Base-by-base conservation (phyloP, 2,329 filamentous ascomycete species). In the Acarospora socialis region DNA sequence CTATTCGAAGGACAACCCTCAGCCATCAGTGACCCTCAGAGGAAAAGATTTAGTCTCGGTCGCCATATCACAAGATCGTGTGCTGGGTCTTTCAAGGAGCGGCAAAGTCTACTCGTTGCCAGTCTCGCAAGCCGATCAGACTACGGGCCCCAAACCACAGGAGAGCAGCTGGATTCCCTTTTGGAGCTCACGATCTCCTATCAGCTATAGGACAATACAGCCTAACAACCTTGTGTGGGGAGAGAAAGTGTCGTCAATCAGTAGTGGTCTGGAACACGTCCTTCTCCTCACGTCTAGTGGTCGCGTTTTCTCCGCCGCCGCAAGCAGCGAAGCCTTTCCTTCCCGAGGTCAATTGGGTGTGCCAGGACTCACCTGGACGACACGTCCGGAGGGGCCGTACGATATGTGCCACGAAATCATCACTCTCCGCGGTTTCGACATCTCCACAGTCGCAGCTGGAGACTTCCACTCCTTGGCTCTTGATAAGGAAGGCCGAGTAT, bases 61-160 rank as follows among this genome's bases (percentile, higher is more conserved):
- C 25, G 70, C 73, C 23, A 66, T 93, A 29, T 93, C 86, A 0
- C 65, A 68, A 39, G 86, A 94, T 53, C 77, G 86, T 12, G 74
- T 98, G 29, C 66, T 95, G 34, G 84, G 77, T 1, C 63, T 95
- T 10, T 73, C 77, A 0, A 72, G 71, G 4, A 70, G 68, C 37
- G 87, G 90, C 17, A 68, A 65, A 2, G 77, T 95, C 1, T 95
- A 90, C 54, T 92, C 86, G 4, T 54, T 98, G 5, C 81, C 90
- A 0, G 74, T 79, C 1, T 76, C 82, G 2, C 72, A 73, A 28
- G 57, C 66, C 19, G 84, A 92, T 39, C 82, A 92, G 46, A 53
- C 61, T 14, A 54, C 57, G 3, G 78, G 77, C 1, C 54, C 64
- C 1, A 87, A 83, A 50, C 55, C 62, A 5, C 60, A 64, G n/a